phyloP scores from a whole-genome alignment of 164 flowering plant species.

The Magnolia kwangsiensis region DNA sequence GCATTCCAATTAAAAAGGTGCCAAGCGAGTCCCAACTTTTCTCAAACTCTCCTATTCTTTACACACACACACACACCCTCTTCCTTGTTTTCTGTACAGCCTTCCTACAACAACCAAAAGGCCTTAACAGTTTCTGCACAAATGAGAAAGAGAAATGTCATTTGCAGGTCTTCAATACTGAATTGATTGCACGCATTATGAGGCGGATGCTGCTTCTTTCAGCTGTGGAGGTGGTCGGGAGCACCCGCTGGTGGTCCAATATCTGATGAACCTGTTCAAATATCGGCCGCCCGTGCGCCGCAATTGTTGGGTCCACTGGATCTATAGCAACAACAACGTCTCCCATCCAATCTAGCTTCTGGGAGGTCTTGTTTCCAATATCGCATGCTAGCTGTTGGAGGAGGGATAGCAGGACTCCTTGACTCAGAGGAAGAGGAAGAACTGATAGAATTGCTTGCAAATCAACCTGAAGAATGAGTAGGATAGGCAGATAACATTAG shows the following conservation, averaged over 20 bases:
- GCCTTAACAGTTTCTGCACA: too few relatives aligned
- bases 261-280: conserved; percentile 87
- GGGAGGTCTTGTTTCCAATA: conserved; percentile 52
- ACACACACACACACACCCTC: too few relatives aligned
- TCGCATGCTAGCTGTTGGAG: conserved; percentile 91
- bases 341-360: conserved; percentile 76
- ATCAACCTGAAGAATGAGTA: conserved; percentile 56
- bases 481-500: not conserved
- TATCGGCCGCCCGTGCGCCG: conserved; percentile 69
- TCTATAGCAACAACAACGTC: conserved; percentile 63
- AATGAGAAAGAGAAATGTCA: conserved; percentile 24
- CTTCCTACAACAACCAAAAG: too few relatives aligned
- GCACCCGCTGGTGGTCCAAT: conserved; percentile 47
- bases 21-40: too few relatives aligned
- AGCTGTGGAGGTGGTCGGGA: conserved; percentile 39
- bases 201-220: conserved; percentile 56
- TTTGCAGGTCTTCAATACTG: conserved; percentile 67
- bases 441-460: conserved; percentile 48
- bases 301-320: conserved; percentile 72
- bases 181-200: conserved; percentile 78
- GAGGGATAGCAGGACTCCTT: conserved; percentile 93
- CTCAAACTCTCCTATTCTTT: too few relatives aligned
- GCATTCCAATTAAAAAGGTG: too few relatives aligned
- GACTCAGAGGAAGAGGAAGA: conserved; percentile 72
- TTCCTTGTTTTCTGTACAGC: too few relatives aligned